phyloP scores from a whole-genome alignment of 2,329 filamentous ascomycete species.

The Alternaria brassicicola region DNA sequence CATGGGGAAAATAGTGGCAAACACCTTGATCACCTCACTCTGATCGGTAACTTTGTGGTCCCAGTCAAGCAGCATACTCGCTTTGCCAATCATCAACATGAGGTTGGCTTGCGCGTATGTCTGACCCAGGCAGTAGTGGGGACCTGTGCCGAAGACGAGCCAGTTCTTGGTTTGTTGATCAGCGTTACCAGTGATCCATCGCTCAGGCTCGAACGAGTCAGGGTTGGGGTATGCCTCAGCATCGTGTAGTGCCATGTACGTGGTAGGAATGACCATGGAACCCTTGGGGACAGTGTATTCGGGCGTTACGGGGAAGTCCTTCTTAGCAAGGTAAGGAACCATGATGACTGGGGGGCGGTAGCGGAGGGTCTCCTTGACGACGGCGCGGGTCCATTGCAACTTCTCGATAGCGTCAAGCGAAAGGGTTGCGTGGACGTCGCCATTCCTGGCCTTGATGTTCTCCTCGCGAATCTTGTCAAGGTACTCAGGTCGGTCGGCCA shows the following conservation, averaged over 20 bases:
- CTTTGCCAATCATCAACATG: conserved; percentile 88
- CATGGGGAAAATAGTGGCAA: conserved; percentile 97
- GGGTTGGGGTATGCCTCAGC: conserved; percentile 90
- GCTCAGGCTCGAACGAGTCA: conserved; percentile 65
- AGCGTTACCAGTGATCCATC: conserved; percentile 80
- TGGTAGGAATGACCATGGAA: conserved; percentile 92
- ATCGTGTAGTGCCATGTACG: conserved; percentile 89
- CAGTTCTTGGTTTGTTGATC: conserved; percentile 95
- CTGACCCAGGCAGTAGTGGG: conserved; percentile 96
- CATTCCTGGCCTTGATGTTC: conserved; percentile 77
- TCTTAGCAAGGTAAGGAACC: conserved; percentile 95
- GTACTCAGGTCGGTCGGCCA: conserved; percentile 91
- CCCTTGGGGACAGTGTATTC: conserved; percentile 93
- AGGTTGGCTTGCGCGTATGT: conserved; percentile 89
- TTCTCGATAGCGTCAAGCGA: conserved; percentile 87
- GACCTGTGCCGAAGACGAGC: conserved; percentile 92
- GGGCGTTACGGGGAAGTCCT: conserved; percentile 87
- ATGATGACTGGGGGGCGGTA: conserved; percentile 97
- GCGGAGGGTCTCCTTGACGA: conserved; percentile 71
- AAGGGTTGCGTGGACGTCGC: conserved; percentile 72
- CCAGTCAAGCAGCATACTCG: conserved; percentile 86
- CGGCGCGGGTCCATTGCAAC: conserved; percentile 87
- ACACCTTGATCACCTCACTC: conserved; percentile 96
- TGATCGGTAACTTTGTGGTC: conserved; percentile 80
- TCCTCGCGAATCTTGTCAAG: conserved; percentile 90